Base-by-base conservation (phyloP, 306 rosid species). In the Abrus pulchellus region DNA sequence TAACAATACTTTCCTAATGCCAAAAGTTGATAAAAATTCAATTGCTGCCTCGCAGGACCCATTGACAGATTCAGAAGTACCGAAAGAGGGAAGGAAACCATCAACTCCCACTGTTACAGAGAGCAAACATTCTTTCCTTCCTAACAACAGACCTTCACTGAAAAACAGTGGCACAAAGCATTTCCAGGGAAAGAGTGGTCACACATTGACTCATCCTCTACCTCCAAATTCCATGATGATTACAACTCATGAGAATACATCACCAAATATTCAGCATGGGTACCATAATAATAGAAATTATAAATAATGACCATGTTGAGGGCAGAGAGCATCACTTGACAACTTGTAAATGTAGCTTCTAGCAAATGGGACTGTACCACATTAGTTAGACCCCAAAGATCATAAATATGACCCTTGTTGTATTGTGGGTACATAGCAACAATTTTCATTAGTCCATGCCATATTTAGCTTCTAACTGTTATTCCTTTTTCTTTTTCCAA, bases 191-290 rank as follows among this genome's bases (percentile, higher is more conserved):
- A 92, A 83, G 87, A 54, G 52, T 68, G 68, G 80, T 74, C 82
- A 47, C 59, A 82, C 77, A 43, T 68, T 83, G 59, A 48, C 84
- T 82, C 83, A 59, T 72, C 88, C 94, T 76, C 85, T 67, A 38
- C 65, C 84, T 63, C 74, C 92, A 76, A 85, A 71, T 63, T 80
- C 92, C 68, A 88, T 71, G 85, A 73, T 30, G 12, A 47, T 75
- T 45, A 2, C 74, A 14, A 34, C 86, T 81, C 92, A 64, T 44
- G 97, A 95, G 91, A 94, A 93, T 70, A 79, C 78, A 33, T 89
- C 97, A 53, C 99, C 99, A 82, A 93, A 92, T 74, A 89, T 94
- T 88, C 94, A 83, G 83, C 75, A n/a, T 82, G 55, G 78, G 69
- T 83, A 67, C 59, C 79, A 61, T 33, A 47, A 28, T 72, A 52